Conservation (phyloP, 768 basidiomycete species). For the Podaxis sp. region DNA sequence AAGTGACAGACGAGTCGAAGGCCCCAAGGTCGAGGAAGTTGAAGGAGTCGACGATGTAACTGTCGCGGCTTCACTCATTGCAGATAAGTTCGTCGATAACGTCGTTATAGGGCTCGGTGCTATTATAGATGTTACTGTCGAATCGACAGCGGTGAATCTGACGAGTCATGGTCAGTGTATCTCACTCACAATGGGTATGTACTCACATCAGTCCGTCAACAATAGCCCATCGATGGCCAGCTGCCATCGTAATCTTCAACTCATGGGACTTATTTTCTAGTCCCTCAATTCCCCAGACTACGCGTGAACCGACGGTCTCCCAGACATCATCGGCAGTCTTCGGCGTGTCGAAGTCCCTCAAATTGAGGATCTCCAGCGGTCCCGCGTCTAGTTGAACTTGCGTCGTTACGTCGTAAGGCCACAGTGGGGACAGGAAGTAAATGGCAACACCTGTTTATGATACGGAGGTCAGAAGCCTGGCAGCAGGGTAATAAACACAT, state of each 20-base stretch:
- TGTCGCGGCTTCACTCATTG: background rate
- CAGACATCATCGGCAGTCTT: conserved; percentile 19
- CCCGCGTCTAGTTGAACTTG: conserved; percentile 29
- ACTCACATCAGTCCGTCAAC: conserved; percentile 41
- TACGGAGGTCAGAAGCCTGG: background rate
- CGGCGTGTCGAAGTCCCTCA: conserved; percentile 18
- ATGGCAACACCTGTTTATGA: conserved; percentile 31
- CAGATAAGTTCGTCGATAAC: background rate
- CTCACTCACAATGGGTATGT: background rate
- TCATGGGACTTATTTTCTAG: conserved; percentile 35
- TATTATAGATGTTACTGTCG: background rate
- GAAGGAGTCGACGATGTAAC: background rate
- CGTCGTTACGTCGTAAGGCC: conserved; percentile 36
- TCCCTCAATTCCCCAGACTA: conserved; percentile 34
- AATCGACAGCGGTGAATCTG: background rate
- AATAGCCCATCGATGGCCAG: conserved; percentile 32
- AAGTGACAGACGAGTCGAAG: background rate
- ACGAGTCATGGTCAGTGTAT: background rate
- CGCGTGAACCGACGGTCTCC: conserved; percentile 37
- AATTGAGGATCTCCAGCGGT: conserved; percentile 24
- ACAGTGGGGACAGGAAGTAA: conserved; percentile 34
- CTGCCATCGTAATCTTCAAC: conserved; percentile 34
- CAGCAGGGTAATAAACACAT: background rate
- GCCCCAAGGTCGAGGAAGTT: background rate
- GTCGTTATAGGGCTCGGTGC: background rate